Evolutionary conservation across 768 basidiomycete species (phyloP), one percentile per base, ranked within the genome.

Genomic region (Rhodocollybia butyracea): DNA sequence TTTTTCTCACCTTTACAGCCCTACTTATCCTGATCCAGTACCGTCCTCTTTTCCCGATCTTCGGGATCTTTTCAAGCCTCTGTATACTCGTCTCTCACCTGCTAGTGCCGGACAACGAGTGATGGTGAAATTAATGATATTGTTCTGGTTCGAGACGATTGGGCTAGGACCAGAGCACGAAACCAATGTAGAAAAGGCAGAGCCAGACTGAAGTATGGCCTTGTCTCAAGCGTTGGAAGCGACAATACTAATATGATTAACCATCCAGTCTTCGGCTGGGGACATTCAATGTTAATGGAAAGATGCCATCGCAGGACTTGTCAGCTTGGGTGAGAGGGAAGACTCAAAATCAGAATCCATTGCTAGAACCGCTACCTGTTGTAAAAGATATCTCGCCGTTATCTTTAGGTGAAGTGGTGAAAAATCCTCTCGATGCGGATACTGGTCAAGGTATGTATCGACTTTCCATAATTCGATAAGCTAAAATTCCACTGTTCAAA

Each of bases 251-350:
- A 26, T 19, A 22, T 26, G 24, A 13, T 21, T 26, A 22, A 15
- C 13, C 17, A 17, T 30, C 45, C 54, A 89, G 88, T 30, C 64
- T 92, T 46, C 84, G 88, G 5, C 57, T 88, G 17, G 89, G 91
- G 21, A 89, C 88, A 0, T 94, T 93, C 73, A 94, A 94, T 61
- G 90, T 93, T 43, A 91, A 91, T 61, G 90, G 89, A 1, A 85
- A 84, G 62, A 60, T 80, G 34, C 88, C 91, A 1, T 83, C 85
- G 2, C 85, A 88, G 59, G 87, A 90, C 63, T 69, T 93, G 8
- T 80, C 81, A 4, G 66, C 78, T 2, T 92, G 90, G 89, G 62
- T 90, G 29, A 71, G 79, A 40, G 66, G 72, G 34, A 50, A 26
- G 21, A 38, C 39, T 29, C 39, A 46, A 38, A 34, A 31, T 13